Base-by-base conservation (phyloP, 1,284 basidiomycete genomes). In the Xanthoconium separans region DNA sequence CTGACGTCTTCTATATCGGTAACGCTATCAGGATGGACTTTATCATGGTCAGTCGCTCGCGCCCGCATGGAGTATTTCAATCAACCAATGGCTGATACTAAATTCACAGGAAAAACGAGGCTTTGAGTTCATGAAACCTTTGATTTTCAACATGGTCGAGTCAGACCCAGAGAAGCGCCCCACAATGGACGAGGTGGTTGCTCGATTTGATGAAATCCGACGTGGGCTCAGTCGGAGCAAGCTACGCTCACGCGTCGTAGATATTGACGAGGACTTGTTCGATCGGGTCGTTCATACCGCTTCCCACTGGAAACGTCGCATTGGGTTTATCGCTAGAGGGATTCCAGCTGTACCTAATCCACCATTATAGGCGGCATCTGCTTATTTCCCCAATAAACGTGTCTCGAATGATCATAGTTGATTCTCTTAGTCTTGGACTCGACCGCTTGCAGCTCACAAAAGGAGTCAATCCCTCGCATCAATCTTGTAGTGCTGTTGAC, bases 131-230 rank as follows among this genome's bases (percentile, higher is more conserved):
- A 57, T 74, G 53, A 48, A 56, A 43, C 62, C 69, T 2, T 50
- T 75, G 2, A 43, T 72, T 8, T 47, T 55, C 0, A 63, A 62
- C 9, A 75, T 76, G 74, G 64, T 63, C 2, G 64, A 67, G 13
- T 44, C 60, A 2, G 66, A 71, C 51, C 72, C 73, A 0, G 20
- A 24, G 0, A 62, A 65, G 22, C 65, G 74, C 15, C 71, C 70
- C 0, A 69, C 47, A 2, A 75, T 77, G 53, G 59, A 68, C 34
- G 66, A 71, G 45, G 74, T 73, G 1, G 63, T 72, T 1, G 16
- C 50, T 2, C 65, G 59, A 4, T 73, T 73, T 29, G 62, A 66
- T 2, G 44, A 34, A 0, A 65, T 73, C 16, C 53, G 58, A 6
- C 41, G 37, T 2, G 55, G 59, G 3, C 58, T 73, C 11, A 61